Conservation (phyloP, 2,329 filamentous ascomycete species). For the Penicillium freii region DNA sequence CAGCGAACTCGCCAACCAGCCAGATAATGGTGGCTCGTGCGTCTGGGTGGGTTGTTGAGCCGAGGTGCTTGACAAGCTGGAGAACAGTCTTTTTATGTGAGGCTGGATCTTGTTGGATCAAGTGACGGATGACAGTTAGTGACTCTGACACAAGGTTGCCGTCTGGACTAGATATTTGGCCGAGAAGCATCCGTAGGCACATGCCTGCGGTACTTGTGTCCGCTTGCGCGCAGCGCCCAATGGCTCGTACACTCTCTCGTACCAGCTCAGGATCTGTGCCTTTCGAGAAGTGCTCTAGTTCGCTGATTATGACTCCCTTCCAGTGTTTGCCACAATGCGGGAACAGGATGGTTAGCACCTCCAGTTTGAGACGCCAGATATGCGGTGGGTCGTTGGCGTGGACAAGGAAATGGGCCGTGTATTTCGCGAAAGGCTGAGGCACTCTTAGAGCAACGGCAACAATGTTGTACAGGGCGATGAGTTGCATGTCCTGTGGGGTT, state of each 20-base stretch:
- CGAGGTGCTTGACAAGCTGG: slow-evolving; percentile 83
- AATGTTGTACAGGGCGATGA: slow-evolving; percentile 89
- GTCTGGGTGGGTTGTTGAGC: slow-evolving; percentile 80
- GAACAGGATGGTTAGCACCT: slow-evolving; percentile 86
- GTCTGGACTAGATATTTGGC: slow-evolving; percentile 84
- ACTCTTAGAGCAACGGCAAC: slow-evolving; percentile 81
- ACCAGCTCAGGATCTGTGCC: slow-evolving; percentile 73
- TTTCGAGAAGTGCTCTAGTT: slow-evolving; percentile 89
- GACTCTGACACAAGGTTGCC: slow-evolving; percentile 87
- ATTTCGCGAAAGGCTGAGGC: slow-evolving; percentile 79
- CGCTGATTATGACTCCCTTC: slow-evolving; percentile 84
- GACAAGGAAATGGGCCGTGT: slow-evolving; percentile 86
- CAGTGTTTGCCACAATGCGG: slow-evolving; percentile 71
- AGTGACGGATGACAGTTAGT: slow-evolving; percentile 87
- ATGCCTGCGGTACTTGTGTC: slow-evolving; percentile 68
- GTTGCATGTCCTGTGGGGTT: slow-evolving; percentile 80
- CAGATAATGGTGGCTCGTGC: slow-evolving; percentile 94
- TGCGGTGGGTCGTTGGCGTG: slow-evolving; percentile 73
- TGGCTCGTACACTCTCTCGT: slow-evolving; percentile 84
- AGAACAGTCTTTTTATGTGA: slow-evolving; percentile 83
- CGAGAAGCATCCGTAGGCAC: slow-evolving; percentile 78
- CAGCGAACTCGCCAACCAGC: slow-evolving; percentile 93
- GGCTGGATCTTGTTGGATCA: slow-evolving; percentile 86
- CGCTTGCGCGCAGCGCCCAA: slow-evolving; percentile 86
- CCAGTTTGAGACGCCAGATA: slow-evolving; percentile 89